Conservation (phyloP, 148 eudicot species). For the Spergularia marina region DNA sequence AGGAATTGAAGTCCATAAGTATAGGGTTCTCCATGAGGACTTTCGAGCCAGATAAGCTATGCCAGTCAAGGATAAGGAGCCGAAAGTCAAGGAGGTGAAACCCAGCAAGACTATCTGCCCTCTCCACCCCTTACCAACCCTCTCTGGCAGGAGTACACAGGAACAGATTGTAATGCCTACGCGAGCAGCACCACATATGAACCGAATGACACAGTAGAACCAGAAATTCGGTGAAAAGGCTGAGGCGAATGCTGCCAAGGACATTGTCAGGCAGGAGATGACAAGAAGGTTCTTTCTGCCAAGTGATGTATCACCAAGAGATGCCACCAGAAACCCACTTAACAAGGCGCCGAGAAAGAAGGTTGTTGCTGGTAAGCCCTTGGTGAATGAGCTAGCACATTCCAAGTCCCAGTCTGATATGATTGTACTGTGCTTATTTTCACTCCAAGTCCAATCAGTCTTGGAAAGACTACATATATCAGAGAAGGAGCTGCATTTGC, state of each 20-base stretch:
- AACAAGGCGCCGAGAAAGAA: slow-evolving; percentile 26
- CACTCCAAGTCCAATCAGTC: slow-evolving; percentile 22
- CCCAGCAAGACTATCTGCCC: slow-evolving; percentile 24
- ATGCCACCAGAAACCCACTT: slow-evolving; percentile 23
- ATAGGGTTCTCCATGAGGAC: slow-evolving; percentile 28
- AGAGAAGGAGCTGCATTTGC: slow-evolving; percentile 7
- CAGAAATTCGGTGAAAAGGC: slow-evolving; percentile 28
- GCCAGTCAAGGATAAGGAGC: slow-evolving; percentile 17
- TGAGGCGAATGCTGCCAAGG: slow-evolving; percentile 17
- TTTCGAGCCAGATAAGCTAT: slow-evolving; percentile 19
- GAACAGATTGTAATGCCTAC: slow-evolving; percentile 26
- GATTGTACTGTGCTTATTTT: slow-evolving; percentile 10
- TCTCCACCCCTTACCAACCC: slow-evolving; percentile 26
- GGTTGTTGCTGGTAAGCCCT: slow-evolving; percentile 27
- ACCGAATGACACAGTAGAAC: slow-evolving; percentile 22
- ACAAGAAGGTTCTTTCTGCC: slow-evolving; percentile 23
- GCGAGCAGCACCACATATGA: slow-evolving; percentile 27
- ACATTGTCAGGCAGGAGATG: slow-evolving; percentile 21
- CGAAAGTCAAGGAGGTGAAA: slow-evolving; percentile 17
- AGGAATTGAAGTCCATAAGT: slow-evolving; percentile 30
- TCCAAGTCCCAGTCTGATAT: slow-evolving; percentile 28
- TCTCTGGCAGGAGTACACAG: slow-evolving; percentile 25
- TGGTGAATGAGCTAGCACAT: slow-evolving; percentile 24
- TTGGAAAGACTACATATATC: slow-evolving; percentile 20
- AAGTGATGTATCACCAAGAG: slow-evolving; percentile 26